Evolutionary conservation across 78 protist genomes (phyloP).

Genomic region (Diacronema lutheri): DNA sequence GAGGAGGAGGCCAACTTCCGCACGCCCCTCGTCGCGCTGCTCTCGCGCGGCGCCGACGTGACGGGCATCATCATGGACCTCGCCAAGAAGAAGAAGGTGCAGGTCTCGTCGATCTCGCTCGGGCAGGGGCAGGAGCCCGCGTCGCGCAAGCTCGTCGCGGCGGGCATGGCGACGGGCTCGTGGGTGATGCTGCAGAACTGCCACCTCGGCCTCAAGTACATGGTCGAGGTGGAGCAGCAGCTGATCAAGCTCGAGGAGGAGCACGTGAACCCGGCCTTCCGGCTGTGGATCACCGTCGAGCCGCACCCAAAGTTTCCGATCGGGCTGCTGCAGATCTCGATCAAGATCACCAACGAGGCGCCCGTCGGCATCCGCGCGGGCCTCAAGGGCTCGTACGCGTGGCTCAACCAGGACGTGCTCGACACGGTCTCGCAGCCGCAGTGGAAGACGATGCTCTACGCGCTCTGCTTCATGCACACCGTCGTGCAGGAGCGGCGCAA

Average conservation of each 20-base stretch:
- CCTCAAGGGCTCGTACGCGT: slow-evolving; percentile 58
- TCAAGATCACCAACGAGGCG: slow-evolving; percentile 88
- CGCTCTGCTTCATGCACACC: slow-evolving; percentile 77
- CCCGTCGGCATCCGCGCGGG: slow-evolving; percentile 82
- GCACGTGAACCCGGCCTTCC: slow-evolving; percentile 36
- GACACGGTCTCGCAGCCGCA: slow-evolving; percentile 51
- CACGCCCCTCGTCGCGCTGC: slow-evolving; percentile 70
- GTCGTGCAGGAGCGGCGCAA: slow-evolving; percentile 83
- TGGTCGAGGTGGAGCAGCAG: slow-evolving; percentile 56
- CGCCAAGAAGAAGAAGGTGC: slow-evolving; percentile 63
- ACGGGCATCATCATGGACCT: slow-evolving; percentile 56
- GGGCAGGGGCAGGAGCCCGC: slow-evolving; percentile 89
- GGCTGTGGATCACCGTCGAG: slow-evolving; percentile 81
- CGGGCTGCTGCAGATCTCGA: slow-evolving; percentile 73
- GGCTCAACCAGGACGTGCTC: slow-evolving; percentile 69
- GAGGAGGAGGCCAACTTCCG: slow-evolving; percentile 28
- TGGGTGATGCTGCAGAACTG: slow-evolving; percentile 90
- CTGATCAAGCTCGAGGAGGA: slow-evolving; percentile 14
- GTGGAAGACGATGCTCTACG: slow-evolving; percentile 72
- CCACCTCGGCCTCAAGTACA: slow-evolving; percentile 75
- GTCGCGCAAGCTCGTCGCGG: slow-evolving; percentile 50
- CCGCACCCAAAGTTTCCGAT: slow-evolving; percentile 77
- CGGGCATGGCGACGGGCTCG: slow-evolving; percentile 46
- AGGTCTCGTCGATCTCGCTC: slow-evolving; percentile 63
- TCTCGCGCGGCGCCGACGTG: slow-evolving; percentile 86